Percentiles rank a stretch among this genome's conserved stretches.
These are phyloP conservation scores for Colletotrichum endophyticum DNA, from an alignment of 2,329 filamentous ascomycete species.

Conservation along the genomic window DNA sequence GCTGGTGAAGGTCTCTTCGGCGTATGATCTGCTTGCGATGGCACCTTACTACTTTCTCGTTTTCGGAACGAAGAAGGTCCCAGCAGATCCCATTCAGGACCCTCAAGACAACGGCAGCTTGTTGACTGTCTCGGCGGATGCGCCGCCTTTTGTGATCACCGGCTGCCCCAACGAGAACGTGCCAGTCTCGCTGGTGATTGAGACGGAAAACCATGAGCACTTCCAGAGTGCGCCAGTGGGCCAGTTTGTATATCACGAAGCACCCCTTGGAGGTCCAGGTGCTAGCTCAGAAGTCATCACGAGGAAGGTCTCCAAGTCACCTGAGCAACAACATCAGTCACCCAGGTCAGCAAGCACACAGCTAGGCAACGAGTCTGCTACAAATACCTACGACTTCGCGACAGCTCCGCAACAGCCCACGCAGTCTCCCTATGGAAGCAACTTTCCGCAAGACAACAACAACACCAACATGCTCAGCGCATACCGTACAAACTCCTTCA, in stretches of 20 bases:
- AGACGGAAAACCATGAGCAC: conserved; percentile 56
- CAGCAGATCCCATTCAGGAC: conserved; percentile 68
- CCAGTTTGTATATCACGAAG: conserved; percentile 50
- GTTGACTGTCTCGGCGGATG: conserved; percentile 75
- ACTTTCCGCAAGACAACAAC: conserved; percentile 43
- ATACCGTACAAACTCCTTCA: conserved; percentile 58
- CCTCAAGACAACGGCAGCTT: conserved; percentile 63
- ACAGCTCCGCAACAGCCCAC: conserved; percentile 46
- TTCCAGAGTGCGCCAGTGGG: conserved; percentile 53
- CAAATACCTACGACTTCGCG: conserved; percentile 62
- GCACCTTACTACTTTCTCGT: conserved; percentile 68
- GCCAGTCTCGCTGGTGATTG: conserved; percentile 59
- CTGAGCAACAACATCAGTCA: conserved; percentile 49
- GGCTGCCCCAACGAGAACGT: conserved; percentile 54
- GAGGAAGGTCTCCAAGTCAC: conserved; percentile 45
- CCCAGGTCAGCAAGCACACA: conserved; percentile 29
- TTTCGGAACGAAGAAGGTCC: conserved; percentile 77
- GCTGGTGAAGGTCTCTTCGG: conserved; percentile 74
- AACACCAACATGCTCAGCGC: conserved; percentile 61
- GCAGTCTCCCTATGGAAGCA: conserved; percentile 35
- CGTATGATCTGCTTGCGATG: conserved; percentile 72
- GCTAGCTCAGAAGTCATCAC: conserved; percentile 44
- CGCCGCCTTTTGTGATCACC: conserved; percentile 65
- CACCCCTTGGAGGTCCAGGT: conserved; percentile 29
- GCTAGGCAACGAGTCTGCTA: conserved; percentile 43